Percentiles rank a stretch among this genome's conserved stretches.
Conservation (phyloP, 1,284 basidiomycete species). For the Cryptococcus maquisensis region DNA sequence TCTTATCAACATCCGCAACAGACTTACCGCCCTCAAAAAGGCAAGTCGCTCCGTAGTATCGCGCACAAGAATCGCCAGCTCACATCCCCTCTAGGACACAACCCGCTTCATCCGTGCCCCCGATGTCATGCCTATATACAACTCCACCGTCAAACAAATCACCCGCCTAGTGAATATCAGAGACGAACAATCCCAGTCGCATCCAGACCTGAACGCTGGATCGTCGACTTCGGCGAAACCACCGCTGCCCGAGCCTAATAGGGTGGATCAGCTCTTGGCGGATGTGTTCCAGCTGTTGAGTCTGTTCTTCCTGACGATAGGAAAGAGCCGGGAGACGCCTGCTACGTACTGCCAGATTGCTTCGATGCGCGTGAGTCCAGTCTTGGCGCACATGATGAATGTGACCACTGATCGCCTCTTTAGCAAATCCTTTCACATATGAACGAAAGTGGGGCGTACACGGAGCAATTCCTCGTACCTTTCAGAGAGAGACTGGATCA, state of each 20-base stretch:
- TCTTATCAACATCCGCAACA: constrained; percentile 91
- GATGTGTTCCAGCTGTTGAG: constrained; percentile 89
- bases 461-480: constrained; percentile 77
- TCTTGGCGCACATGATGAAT: background rate
- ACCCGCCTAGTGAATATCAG: constrained; percentile 88
- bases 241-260: constrained; percentile 65
- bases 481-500: constrained; percentile 75
- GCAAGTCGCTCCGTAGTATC: constrained; percentile 30
- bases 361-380: constrained; percentile 75
- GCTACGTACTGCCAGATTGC: constrained; percentile 92
- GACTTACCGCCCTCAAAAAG: constrained; percentile 57
- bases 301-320: constrained; percentile 89
- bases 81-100: constrained; percentile 76
- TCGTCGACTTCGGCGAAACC: constrained; percentile 18
- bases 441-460: constrained; percentile 90
- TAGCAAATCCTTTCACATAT: constrained; percentile 91
- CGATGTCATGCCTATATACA: constrained; percentile 91
- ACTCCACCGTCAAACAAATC: constrained; percentile 91
- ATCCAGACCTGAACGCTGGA: constrained; percentile 19
- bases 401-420: background rate
- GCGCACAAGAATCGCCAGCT: background rate
- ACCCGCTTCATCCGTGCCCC: constrained; percentile 81
- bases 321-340: constrained; percentile 85
- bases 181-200: constrained; percentile 52
- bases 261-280: constrained; percentile 84